phyloP scores from a whole-genome alignment of 371 early-diverging fungal genomes.

The Lichtheimia ramosa region DNA sequence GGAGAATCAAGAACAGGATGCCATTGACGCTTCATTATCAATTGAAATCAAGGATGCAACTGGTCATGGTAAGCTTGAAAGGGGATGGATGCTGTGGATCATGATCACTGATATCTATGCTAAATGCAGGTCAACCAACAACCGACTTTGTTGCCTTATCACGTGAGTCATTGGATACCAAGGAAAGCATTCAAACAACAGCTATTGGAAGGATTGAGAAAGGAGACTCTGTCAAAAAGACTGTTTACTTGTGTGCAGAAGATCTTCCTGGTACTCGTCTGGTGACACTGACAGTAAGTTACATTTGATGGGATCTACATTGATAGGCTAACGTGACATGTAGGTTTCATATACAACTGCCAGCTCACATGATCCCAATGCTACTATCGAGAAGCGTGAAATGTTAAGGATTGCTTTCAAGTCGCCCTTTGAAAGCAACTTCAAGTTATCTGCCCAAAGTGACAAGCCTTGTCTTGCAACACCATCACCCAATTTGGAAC shows the following conservation, averaged over 20 bases:
- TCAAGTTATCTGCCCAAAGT: conserved; percentile 23
- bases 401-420: conserved; percentile 47
- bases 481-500: conserved; percentile 27
- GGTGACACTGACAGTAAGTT: conserved; percentile 34
- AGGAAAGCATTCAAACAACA: conserved; percentile 3
- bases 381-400: conserved; percentile 48
- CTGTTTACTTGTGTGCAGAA: conserved; percentile 30
- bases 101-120: not conserved
- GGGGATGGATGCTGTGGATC: not conserved
- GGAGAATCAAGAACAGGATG: conserved; percentile 59
- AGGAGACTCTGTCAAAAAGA: conserved; percentile 16
- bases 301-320: not conserved
- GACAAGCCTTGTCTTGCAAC: conserved; percentile 8
- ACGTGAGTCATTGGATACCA: conserved; percentile 4
- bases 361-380: not conserved
- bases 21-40: conserved; percentile 44
- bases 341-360: conserved; percentile 2
- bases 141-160: conserved; percentile 28
- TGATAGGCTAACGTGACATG: not conserved
- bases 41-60: conserved; percentile 53
- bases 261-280: conserved; percentile 29
- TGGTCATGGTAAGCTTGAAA: conserved; percentile 27
- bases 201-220: conserved; percentile 27
- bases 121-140: not conserved
- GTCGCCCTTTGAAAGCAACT: conserved; percentile 49